These are phyloP conservation scores for Coemansia pectinata DNA, from an alignment of 192 early-diverging fungal species.

Conservation along the genomic window DNA sequence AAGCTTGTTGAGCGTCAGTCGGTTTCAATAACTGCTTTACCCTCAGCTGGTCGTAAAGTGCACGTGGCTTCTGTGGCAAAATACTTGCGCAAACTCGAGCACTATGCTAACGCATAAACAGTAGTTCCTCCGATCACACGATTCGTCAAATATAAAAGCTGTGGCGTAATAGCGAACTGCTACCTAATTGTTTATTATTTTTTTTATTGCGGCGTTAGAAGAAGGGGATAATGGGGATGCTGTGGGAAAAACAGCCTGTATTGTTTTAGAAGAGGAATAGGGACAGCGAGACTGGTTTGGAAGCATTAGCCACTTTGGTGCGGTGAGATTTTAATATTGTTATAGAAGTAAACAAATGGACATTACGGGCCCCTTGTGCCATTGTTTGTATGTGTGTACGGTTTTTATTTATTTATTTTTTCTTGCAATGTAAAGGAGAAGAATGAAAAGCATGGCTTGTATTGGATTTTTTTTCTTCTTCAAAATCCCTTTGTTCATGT, in stretches of 20 bases:
- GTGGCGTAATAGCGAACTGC: background rate
- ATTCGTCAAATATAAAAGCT: background rate
- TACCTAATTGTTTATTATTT: background rate
- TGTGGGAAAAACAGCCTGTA: background rate
- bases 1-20: constrained; percentile 6
- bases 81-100: constrained; percentile 40
- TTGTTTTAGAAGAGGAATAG: background rate
- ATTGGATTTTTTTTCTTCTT: background rate
- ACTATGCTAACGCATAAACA: constrained; percentile 20
- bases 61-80: constrained; percentile 11
- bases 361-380: background rate
- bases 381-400: background rate
- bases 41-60: background rate
- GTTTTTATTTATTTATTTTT: background rate
- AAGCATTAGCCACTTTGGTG: background rate
- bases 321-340: background rate
- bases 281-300: background rate
- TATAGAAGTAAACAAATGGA: background rate
- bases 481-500: background rate
- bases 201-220: background rate
- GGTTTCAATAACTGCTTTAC: background rate
- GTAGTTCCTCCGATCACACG: background rate
- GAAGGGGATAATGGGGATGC: background rate
- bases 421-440: background rate
- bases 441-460: background rate